These are phyloP conservation scores for Candida arabinofermentans DNA, from an alignment of 805 yeast species.

Conservation along the genomic window DNA sequence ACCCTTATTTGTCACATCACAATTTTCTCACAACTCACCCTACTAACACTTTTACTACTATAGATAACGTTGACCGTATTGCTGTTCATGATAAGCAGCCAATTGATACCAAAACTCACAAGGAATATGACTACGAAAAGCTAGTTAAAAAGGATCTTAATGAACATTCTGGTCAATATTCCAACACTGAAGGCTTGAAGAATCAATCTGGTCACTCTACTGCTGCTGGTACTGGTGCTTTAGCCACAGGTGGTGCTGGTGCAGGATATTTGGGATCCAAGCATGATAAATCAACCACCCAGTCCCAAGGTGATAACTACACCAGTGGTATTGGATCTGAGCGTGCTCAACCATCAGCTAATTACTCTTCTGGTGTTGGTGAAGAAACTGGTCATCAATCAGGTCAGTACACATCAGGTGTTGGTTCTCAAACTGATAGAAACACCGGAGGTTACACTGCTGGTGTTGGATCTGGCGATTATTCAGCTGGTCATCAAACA, in stretches of 20 bases:
- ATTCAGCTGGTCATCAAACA: constrained; percentile 1
- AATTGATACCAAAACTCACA: no score
- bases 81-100: no score
- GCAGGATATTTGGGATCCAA: constrained; percentile 7
- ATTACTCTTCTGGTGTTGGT: constrained; percentile 1
- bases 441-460: constrained; percentile 7
- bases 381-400: constrained; percentile 9
- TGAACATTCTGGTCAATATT: not conserved
- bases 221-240: constrained; percentile 5
- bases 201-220: not conserved
- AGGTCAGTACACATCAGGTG: not conserved
- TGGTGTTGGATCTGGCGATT: constrained; percentile 1
- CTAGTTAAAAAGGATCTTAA: no score
- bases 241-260: constrained; percentile 9
- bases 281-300: not conserved
- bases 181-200: no score
- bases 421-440: not conserved
- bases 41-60: no score
- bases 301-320: not conserved
- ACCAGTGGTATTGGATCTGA: not conserved
- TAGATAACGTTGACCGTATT: no score
- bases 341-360: not conserved
- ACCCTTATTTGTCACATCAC: no score
- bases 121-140: no score
- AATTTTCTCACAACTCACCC: no score